A percentile compares a stretch with the other conserved stretches of the same genome.
Conservation (phyloP, 306 rosid species). For the Mucuna pruriens region DNA sequence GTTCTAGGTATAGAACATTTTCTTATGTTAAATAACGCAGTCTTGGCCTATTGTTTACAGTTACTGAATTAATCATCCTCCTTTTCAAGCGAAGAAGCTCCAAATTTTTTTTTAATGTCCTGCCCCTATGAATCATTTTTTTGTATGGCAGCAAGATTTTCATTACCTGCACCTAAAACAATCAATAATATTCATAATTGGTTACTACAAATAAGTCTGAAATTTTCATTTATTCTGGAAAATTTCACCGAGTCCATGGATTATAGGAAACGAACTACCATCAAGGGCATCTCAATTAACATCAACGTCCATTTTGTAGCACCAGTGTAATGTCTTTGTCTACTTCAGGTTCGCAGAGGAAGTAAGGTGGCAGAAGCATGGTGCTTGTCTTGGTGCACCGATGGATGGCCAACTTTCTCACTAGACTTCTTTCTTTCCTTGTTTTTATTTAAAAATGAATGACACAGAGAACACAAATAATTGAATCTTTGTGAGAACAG, state of each 20-base stretch:
- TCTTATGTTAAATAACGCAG: conserved; percentile 1
- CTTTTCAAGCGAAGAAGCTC: neutral
- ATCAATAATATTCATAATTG: neutral
- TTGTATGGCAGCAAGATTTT: neutral
- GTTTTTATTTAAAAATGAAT: neutral
- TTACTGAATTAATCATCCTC: conserved; percentile 2
- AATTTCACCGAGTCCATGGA: neutral
- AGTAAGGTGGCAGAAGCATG: neutral
- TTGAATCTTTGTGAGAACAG: neutral
- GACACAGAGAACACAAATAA: neutral
- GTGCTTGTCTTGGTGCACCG: neutral
- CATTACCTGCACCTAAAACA: neutral
- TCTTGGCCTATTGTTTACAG: neutral
- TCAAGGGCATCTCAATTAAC: too few relatives aligned
- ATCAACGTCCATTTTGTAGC: too few relatives aligned
- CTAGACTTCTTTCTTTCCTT: neutral
- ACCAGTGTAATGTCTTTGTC: neutral
- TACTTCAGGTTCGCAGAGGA: neutral
- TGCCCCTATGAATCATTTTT: neutral
- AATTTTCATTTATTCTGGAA: neutral
- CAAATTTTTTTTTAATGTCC: neutral
- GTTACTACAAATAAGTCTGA: neutral
- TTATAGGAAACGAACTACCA: neutral
- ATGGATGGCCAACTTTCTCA: neutral
- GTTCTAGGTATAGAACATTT: conserved; percentile 13